These are phyloP conservation scores for Saccharomycopsis hybrid DNA, from an alignment of 1,139 yeast genomes.

Conservation along the genomic window DNA sequence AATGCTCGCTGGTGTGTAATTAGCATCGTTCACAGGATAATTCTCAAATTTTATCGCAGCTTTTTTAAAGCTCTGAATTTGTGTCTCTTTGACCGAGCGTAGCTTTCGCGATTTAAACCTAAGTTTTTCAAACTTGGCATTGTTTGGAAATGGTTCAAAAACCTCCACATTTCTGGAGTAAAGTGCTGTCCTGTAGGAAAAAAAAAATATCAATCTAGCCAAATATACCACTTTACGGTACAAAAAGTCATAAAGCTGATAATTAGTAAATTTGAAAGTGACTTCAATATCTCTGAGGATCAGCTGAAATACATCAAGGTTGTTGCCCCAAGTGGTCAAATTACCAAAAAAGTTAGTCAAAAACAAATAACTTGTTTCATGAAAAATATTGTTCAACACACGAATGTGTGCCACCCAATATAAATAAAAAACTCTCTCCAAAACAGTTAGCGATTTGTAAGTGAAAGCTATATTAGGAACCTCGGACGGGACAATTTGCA, in stretches of 20 bases:
- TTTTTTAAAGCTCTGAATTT: background rate
- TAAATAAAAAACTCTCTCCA: background rate
- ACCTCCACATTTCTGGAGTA: background rate
- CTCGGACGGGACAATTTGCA: background rate
- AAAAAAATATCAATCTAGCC: background rate
- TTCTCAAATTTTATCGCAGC: background rate
- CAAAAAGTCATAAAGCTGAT: background rate
- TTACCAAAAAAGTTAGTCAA: background rate
- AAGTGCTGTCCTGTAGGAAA: background rate
- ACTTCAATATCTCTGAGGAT: background rate
- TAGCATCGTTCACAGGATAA: background rate
- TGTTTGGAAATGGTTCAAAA: background rate
- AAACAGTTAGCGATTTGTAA: background rate
- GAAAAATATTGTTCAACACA: background rate
- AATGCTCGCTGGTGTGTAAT: background rate
- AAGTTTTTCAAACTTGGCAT: background rate
- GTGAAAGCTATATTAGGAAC: background rate
- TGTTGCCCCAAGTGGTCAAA: background rate
- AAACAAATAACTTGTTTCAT: conserved; percentile 2
- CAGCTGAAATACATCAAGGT: background rate
- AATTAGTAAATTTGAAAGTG: background rate
- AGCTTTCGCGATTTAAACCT: background rate
- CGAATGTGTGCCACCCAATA: background rate
- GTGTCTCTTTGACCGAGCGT: background rate
- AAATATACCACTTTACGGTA: background rate